A percentile compares a stretch with the other conserved stretches of the same genome.
Evolutionary conservation across 192 early-diverging fungal species (phyloP).

Genomic region (Coemansia sp.): DNA sequence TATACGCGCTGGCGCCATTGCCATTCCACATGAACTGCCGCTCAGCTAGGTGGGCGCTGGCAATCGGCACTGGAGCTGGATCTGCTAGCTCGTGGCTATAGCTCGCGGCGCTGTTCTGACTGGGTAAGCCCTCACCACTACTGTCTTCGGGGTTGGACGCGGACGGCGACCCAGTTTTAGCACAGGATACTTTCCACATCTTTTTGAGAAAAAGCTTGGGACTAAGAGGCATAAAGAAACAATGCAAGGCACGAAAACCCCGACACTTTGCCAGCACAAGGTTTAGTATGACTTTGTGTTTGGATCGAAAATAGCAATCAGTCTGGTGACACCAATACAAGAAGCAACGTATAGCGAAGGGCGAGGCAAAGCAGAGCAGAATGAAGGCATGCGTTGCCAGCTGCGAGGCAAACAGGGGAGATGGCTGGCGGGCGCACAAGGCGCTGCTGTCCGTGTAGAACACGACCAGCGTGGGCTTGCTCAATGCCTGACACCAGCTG

Average conservation of each 20-base stretch:
- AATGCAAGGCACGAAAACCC: background rate
- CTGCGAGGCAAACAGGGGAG: background rate
- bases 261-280: background rate
- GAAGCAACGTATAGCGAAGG: slow-evolving; percentile 2
- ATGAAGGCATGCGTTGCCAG: slow-evolving; percentile 3
- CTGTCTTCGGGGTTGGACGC: slow-evolving; percentile 13
- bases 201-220: slow-evolving; percentile 36
- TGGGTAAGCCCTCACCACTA: background rate
- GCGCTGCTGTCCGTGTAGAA: slow-evolving; percentile 1
- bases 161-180: slow-evolving; percentile 19
- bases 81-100: background rate
- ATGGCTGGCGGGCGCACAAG: background rate
- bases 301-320: slow-evolving; percentile 2
- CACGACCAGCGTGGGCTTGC: background rate
- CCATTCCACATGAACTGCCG: slow-evolving; percentile 21
- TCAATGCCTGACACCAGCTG: slow-evolving; percentile 3
- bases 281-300: background rate
- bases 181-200: slow-evolving; percentile 52
- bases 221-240: slow-evolving; percentile 40
- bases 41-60: slow-evolving; percentile 3
- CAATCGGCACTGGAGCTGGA: background rate
- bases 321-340: slow-evolving; percentile 5
- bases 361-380: slow-evolving; percentile 1
- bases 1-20: slow-evolving; percentile 24
- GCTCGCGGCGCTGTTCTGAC: background rate